phyloP scores from a whole-genome alignment of 2,329 filamentous ascomycete genomes.

The Verticillium nubilum region DNA sequence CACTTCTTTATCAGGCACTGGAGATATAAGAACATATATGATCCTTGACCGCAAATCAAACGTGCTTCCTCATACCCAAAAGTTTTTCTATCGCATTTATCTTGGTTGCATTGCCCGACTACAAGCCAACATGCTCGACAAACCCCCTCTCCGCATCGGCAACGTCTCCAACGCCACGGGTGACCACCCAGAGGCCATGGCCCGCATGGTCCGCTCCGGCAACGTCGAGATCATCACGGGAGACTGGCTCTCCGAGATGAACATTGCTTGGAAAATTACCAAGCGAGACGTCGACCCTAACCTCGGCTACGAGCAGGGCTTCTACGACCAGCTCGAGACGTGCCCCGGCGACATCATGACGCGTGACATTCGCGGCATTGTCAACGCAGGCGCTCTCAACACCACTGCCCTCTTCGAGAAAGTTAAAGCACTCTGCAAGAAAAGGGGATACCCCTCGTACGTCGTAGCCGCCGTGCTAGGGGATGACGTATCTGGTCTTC shows the following conservation, averaged over 20 bases:
- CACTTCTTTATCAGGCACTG: neutral
- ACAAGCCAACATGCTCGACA: constrained; percentile 17
- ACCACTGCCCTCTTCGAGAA: constrained; percentile 25
- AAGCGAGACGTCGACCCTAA: constrained; percentile 13
- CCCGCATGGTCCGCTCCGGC: constrained; percentile 22
- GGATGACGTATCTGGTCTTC: constrained; percentile 4
- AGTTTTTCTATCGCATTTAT: neutral
- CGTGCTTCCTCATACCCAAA: neutral
- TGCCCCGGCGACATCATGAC: constrained; percentile 29
- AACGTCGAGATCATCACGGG: constrained; percentile 29
- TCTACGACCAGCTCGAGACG: constrained; percentile 23
- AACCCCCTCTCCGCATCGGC: constrained; percentile 13
- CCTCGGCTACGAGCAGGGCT: constrained; percentile 9
- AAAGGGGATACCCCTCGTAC: constrained; percentile 4
- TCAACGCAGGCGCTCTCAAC: constrained; percentile 34
- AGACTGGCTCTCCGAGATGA: constrained; percentile 39
- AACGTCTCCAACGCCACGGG: constrained; percentile 24
- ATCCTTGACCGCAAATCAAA: neutral
- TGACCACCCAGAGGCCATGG: constrained; percentile 26
- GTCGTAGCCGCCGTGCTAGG: constrained; percentile 4
- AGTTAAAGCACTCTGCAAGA: constrained; percentile 21
- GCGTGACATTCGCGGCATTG: constrained; percentile 27
- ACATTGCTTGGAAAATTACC: constrained; percentile 40
- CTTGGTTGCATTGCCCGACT: neutral
- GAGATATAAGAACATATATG: neutral